Evolutionary conservation across 2,329 filamentous ascomycete species (phyloP), one percentile per base, ranked within the genome.

Genomic region (Sphaerulina musiva): DNA sequence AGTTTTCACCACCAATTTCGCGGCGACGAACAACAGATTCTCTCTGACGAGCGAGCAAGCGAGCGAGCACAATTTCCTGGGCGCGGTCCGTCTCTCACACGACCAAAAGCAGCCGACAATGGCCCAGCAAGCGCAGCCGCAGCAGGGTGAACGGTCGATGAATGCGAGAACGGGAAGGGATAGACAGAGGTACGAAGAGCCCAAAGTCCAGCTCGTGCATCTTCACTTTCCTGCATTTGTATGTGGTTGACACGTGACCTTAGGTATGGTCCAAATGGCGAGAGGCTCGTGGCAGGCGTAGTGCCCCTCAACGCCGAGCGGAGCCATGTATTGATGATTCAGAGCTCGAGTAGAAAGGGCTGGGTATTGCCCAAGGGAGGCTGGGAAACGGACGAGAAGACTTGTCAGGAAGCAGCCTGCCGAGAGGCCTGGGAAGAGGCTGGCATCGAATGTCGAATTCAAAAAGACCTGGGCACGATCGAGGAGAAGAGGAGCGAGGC

Each of bases 291-390:
- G 65, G 92, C 93, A 57, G 93, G 93, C 64, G 85, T 97, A 55
- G 93, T 98, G 46, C 89, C 93, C 61, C 78, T 97, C 61, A 93
- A 89, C 52, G 73, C 80, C 66, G 91, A 95, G 75, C 92, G 89
- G 72, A 85, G 84, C 65, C 86, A 87, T 71, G 92, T 98, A 58
- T 80, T 98, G 64, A 79, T 98, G 64, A 95, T 97, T 66, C 90
- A 96, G 76, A 95, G 90, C 51, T 92, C 88, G 49, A 83, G 89
- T 61, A 85, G 90, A 66, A 89, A 89, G 71, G 89, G 88, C 66
- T 98, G 93, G 93, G 93, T 98, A 42, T 79, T 98, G 55, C 93
- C 93, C 57, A 98, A 98, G 72, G 93, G 93, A 68, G 93, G 93
- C 57, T 98, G 93, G 91, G 93, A 98, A 73, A 86, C 84, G 34